Percentiles rank a stretch among this genome's conserved stretches.
Conservation (phyloP, 257 asterid species). For the Solanum etuberosum region DNA sequence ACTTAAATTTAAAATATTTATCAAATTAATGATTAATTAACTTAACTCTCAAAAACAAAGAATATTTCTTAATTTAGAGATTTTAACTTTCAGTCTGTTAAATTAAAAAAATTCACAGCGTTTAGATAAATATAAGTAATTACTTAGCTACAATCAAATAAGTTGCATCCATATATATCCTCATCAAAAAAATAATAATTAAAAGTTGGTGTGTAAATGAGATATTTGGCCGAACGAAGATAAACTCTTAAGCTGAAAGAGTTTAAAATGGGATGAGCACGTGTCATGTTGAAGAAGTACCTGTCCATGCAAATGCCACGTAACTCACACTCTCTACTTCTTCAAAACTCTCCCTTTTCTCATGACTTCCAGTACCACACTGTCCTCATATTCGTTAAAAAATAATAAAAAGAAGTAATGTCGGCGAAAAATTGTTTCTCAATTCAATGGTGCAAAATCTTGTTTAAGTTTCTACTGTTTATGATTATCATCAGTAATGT, state of each 20-base stretch:
- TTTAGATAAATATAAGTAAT: too few species aligned
- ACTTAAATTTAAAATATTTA: too few species aligned
- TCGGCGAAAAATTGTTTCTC: not conserved
- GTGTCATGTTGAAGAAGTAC: not conserved
- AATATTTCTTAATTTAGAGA: too few species aligned
- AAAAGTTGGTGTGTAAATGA: too few species aligned
- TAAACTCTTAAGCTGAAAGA: not conserved
- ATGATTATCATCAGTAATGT: not conserved
- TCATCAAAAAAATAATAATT: too few species aligned
- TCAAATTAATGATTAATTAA: too few species aligned
- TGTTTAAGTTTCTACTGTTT: not conserved
- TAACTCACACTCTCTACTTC: not conserved
- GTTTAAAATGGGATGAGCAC: not conserved
- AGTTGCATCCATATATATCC: too few species aligned
- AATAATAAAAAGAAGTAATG: not conserved
- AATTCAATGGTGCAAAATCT: not conserved
- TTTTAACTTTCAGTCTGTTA: too few species aligned
- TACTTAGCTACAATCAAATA: too few species aligned
- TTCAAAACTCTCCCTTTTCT: not conserved
- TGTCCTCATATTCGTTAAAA: not conserved
- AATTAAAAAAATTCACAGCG: too few species aligned
- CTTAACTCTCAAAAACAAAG: too few species aligned
- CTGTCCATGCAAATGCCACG: constrained; percentile 72
- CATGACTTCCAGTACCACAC: not conserved
- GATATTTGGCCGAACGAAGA: not conserved